Conservation (phyloP, 805 yeast species). For the Lipomyces yamadae region DNA sequence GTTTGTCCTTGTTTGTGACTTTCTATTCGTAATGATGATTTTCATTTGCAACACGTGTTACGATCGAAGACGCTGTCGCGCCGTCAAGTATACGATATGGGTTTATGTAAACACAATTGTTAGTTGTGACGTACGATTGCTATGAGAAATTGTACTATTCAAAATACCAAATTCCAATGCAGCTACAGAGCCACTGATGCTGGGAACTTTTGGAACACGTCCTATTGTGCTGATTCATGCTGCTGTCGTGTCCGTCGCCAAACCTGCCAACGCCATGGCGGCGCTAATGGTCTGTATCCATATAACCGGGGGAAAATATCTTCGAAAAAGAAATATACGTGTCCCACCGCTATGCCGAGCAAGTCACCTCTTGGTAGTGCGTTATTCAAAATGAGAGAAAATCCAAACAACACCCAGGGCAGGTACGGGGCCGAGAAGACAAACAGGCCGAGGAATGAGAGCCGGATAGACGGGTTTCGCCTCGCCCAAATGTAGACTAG, state of each 20-base stretch:
- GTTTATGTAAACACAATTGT: too few species aligned
- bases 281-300: conserved; percentile 48
- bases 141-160: not conserved
- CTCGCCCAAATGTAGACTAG: conserved; percentile 56
- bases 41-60: too few species aligned
- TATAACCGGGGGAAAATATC: conserved; percentile 51
- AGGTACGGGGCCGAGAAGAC: conserved; percentile 52
- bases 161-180: not conserved
- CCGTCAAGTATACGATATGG: too few species aligned
- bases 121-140: too few species aligned
- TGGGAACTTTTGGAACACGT: not conserved
- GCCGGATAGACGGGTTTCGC: conserved; percentile 50
- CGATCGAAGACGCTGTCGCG: too few species aligned
- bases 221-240: not conserved
- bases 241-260: conserved; percentile 11
- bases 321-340: conserved; percentile 49
- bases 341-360: conserved; percentile 53
- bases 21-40: too few species aligned
- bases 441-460: conserved; percentile 51
- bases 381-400: conserved; percentile 39
- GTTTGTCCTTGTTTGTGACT: too few species aligned
- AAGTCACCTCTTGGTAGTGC: conserved; percentile 41
- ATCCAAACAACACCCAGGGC: conserved; percentile 49
- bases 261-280: conserved; percentile 50
- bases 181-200: not conserved